Evolutionary conservation across 805 yeast species (phyloP), one percentile per base, ranked within the genome.

Genomic region (Dipodascus geniculatus): DNA sequence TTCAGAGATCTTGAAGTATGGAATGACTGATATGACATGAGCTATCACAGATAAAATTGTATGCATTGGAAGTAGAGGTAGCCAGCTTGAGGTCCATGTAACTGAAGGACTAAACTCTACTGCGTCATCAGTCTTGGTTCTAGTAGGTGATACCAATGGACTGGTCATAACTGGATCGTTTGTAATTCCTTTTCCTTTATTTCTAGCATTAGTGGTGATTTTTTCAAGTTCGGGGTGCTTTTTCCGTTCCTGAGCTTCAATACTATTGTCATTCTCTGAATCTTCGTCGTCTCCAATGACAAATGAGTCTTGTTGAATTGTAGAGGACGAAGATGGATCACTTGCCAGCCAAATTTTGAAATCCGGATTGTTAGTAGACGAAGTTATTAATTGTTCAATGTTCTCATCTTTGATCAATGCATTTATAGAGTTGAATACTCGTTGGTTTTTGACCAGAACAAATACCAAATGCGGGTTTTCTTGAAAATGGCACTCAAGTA

Each of bases 61-160:
- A 19, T 60, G 53, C 61, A 64, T 6, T 63, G 65, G n/a, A 62
- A 57, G 76, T 76, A 57, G 62, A 73, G 1, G 86, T 86, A 19
- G 80, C 75, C 86, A 87, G 80, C 0, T 78, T 70, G 49, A 71
- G 63, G 28, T 71, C 69, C 44, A 82, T 2, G 83, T 84, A 11
- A 73, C 74, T 23, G 64, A 70, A 3, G 85, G 81, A 53, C 78
- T 65, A 38, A 79, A 63, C 2, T 74, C 70, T 35, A 62, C 67
- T 38, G 72, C 74, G 38, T 17, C 11, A 20, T 31, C 19, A 14
- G 31, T n/a, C 4, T 20, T 11, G n/a, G 22, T 11, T n/a, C n/a
- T 31, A 19, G 28, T 3, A 55, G 31, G 44, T n/a, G 44, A 38
- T 4, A 38, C 20, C 17, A 38, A 16, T 38, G 44, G 44, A 17